Evolutionary conservation across 352 stramenopile species (phyloP), one percentile per base, ranked within the genome.

Genomic region (Phytopythium kandeliae): DNA sequence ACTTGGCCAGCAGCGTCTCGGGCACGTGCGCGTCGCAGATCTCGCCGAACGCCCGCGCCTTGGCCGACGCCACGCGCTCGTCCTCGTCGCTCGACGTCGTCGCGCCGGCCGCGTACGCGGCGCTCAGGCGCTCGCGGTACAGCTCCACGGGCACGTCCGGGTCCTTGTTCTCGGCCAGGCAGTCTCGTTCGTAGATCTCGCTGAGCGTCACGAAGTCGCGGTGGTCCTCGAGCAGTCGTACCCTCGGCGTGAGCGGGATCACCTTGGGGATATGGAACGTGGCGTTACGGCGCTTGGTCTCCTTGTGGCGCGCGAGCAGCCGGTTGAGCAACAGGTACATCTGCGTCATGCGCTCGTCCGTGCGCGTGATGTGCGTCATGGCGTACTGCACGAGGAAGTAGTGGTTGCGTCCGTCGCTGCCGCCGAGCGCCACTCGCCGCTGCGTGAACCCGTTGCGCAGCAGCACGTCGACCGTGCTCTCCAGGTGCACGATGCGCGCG

Each of bases 271-370:
- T 71, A 46, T 95, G 81, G 48, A 96, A 94, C n/a, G 87, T 69
- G 5, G 92, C 75, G 58, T 96, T 90, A 37, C 86, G 81, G 30
- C 89, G 85, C 45, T 88, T 82, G 12, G 89, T 93, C 58, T 96
- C 79, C 55, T 95, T 91, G 67, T 96, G 81, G 11, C 82, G 81
- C 33, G 85, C 54, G 9, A 97, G 54, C 38, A 97, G 54, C 16
- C 85, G 76, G 56, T 96, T 96, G 33, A 96, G 62, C 57, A 97
- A 63, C 45, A 93, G 55, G 62, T 97, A 94, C 83, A 97, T 91
- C 52, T 97, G 90, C 69, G 93, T 92, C 72, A 97, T 93, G n/a
- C 90, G 80, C 63, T 97, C 89, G 65, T 97, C 89, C n/a, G 85
- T 96, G 36, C 87, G 85, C 21, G 90, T 97, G 47, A 95, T 92